These are phyloP conservation scores for Graphiopsis chlorocephala DNA, from an alignment of 2,329 filamentous ascomycete species.

Conservation along the genomic window DNA sequence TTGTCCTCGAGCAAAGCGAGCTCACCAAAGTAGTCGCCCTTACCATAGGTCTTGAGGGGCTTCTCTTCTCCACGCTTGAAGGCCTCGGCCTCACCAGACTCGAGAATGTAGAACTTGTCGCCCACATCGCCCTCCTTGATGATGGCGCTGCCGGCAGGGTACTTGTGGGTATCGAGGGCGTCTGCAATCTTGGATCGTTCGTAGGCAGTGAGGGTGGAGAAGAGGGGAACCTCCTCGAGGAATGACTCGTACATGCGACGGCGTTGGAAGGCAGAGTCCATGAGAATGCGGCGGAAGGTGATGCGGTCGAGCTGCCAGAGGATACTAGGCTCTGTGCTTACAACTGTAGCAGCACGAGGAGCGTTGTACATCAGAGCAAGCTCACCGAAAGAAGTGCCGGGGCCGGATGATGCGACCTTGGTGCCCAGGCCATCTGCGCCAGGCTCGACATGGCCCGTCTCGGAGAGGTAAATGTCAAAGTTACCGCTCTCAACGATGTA, in stretches of 20 bases:
- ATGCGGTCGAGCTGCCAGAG: conserved; percentile 94
- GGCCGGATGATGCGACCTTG: conserved; percentile 76
- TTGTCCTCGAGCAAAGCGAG: conserved; percentile 90
- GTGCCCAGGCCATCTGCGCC: conserved; percentile 78
- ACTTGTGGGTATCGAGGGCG: conserved; percentile 88
- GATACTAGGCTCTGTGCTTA: conserved; percentile 77
- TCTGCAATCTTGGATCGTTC: conserved; percentile 97
- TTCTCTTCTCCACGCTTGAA: conserved; percentile 71
- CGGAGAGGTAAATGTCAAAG: conserved; percentile 90
- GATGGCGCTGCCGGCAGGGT: conserved; percentile 72
- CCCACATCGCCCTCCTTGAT: conserved; percentile 90
- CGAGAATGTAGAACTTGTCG: conserved; percentile 86
- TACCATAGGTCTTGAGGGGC: conserved; percentile 75
- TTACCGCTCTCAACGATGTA: conserved; percentile 90
- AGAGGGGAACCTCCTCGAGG: conserved; percentile 85
- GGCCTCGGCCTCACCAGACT: conserved; percentile 81
- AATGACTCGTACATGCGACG: conserved; percentile 97
- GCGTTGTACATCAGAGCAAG: conserved; percentile 98
- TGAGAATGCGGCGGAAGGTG: conserved; percentile 95
- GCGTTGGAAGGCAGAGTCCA: conserved; percentile 96
- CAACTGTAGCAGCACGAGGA: conserved; percentile 88
- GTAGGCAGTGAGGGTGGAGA: conserved; percentile 80
- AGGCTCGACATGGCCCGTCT: conserved; percentile 70
- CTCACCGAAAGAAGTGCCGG: conserved; percentile 93
- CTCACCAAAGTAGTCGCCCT: conserved; percentile 97